A percentile compares a stretch with the other conserved stretches of the same genome.
Evolutionary conservation across 495 filamentous ascomycete genomes (phyloP).

Genomic region (Penicillium fimorum): DNA sequence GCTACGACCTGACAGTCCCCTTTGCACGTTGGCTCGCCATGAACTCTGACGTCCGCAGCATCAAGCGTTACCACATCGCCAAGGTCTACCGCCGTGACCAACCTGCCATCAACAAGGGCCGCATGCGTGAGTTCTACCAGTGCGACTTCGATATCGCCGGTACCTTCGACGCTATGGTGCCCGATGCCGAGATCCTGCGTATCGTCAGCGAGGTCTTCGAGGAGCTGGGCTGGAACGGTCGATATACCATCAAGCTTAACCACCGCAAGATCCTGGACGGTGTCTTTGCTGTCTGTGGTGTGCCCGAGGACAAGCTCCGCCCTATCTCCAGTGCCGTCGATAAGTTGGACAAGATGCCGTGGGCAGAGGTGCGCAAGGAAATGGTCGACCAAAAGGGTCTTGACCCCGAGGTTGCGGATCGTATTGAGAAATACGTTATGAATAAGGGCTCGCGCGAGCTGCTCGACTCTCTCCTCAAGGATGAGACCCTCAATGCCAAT

Average conservation of each 20-base stretch:
- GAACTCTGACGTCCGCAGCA: constrained; percentile 69
- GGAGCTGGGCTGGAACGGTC: constrained; percentile 66
- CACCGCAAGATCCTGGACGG: constrained; percentile 94
- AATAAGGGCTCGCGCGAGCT: constrained; percentile 68
- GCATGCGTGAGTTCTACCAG: constrained; percentile 97
- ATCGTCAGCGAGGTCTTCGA: constrained; percentile 87
- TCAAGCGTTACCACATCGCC: constrained; percentile 87
- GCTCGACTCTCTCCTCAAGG: constrained; percentile 59
- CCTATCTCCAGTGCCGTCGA: constrained; percentile 89
- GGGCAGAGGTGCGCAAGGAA: constrained; percentile 85
- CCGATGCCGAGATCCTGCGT: constrained; percentile 87
- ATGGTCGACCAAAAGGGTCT: constrained; percentile 94
- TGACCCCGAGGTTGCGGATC: constrained; percentile 68
- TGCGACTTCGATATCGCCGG: constrained; percentile 98
- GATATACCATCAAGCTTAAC: constrained; percentile 88
- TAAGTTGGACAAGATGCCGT: constrained; percentile 91
- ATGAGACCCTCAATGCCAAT: constrained; percentile 65
- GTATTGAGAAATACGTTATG: constrained; percentile 78
- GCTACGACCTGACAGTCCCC: constrained; percentile 91
- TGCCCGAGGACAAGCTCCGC: constrained; percentile 80
- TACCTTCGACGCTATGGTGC: constrained; percentile 86
- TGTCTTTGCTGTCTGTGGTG: constrained; percentile 85
- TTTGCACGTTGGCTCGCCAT: constrained; percentile 86
- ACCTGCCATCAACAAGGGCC: constrained; percentile 80
- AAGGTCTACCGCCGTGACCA: constrained; percentile 85